Base-by-base conservation (phyloP, 2,329 filamentous ascomycete species). In the Monosporascus sp. region DNA sequence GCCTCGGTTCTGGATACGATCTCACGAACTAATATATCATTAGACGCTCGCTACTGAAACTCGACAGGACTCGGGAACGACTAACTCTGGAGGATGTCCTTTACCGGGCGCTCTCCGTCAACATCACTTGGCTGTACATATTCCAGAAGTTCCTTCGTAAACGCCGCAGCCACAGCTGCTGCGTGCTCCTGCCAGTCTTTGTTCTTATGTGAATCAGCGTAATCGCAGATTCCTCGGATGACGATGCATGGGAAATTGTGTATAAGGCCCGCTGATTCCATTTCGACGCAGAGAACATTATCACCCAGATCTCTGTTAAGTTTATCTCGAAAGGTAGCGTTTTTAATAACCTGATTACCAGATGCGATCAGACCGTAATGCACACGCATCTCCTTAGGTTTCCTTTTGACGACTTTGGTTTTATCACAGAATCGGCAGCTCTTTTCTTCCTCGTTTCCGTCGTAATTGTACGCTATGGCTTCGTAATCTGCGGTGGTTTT, bases 301-400 rank as follows among this genome's bases (percentile, higher is more conserved):
- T 45, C 27, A 1, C 51, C 54, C 0, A 61, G 48, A 2, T 52
- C 47, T 31, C 48, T 36, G 8, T 35, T 37, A 8, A 65, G 52
- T 2, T 49, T 38, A 2, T 65, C 57, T 14, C 64, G 57, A 15
- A 56, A 25, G 5, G 5, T 22, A 1, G 62, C 59, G 27, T 61
- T 51, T 39, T 66, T 61, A n/a, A 67, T 58, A 1, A 65, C 59
- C n/a, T 35, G 50, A 20, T 65, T 59, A 9, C 64, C 61, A n/a
- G 64, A 67, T 50, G 61, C 60, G 35, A 65, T 58, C 2, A 61
- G 43, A 8, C 65, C 64, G 37, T 63, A 65, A 37, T 66, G 59
- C 7, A 65, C 55, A 48, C 31, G 49, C 51, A 61, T 62, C 14
- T 53, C 53, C 50, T 57, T 50, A n/a, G 60, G 47, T 35, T 54